phyloP scores from a whole-genome alignment of 306 rosid genomes.

The Hylodesmum podocarpum region DNA sequence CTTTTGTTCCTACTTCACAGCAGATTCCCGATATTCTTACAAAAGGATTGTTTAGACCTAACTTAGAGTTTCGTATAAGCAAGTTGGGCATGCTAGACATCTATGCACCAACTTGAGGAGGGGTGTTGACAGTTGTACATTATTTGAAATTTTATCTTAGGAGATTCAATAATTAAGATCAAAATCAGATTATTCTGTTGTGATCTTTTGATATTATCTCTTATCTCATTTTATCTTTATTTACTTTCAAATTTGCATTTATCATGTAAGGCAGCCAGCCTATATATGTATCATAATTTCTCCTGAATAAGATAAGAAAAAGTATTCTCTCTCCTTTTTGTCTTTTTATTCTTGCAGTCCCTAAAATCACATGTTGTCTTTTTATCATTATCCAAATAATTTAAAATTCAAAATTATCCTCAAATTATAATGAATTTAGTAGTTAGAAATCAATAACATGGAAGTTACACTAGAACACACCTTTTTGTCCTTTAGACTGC shows the following conservation, averaged over 20 bases:
- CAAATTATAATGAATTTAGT: neutral
- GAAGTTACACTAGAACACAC: slow-evolving; percentile 41
- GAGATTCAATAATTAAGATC: too few species aligned
- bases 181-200: too few species aligned
- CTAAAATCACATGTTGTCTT: neutral
- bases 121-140: neutral
- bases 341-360: too few species aligned
- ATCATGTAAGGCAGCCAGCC: too few species aligned
- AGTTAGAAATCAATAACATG: neutral
- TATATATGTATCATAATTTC: too few species aligned
- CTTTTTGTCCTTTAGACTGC: slow-evolving; percentile 62
- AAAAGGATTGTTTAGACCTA: neutral
- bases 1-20: too few species aligned
- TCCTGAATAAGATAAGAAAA: too few species aligned
- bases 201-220: too few species aligned
- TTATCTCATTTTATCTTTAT: too few species aligned
- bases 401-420: neutral
- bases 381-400: neutral
- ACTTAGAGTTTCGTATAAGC: neutral
- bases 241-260: too few species aligned
- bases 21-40: neutral
- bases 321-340: too few species aligned
- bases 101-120: neutral
- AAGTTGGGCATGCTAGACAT: neutral
- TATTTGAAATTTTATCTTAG: neutral